Base-by-base conservation (phyloP, 1,284 basidiomycete species). In the Cutaneotrichosporon cutaneum region DNA sequence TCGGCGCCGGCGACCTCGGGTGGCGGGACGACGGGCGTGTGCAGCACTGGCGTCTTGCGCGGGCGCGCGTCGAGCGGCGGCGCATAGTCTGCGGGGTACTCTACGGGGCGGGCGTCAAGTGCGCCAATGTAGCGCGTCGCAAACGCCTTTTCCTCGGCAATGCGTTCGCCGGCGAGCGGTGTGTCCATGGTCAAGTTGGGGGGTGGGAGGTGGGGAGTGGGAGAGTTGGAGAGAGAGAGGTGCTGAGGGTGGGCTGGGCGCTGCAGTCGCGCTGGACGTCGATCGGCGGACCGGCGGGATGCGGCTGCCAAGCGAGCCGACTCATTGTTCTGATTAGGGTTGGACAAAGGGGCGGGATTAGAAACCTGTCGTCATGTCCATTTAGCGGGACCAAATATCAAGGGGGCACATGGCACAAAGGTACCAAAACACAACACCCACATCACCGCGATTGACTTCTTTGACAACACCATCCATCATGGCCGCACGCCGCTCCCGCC, bases 51-150 rank as follows among this genome's bases (percentile, higher is more conserved):
- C n/a, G 92, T 82, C 72, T 84, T 88, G 78, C 84, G 88, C 39
- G 90, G 84, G 39, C 87, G 84, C 66, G 88, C 83, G 64, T 87
- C 82, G 1, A 86, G 83, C 0, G 89, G 87, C 54, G 90, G 88
- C 71, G 88, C 86, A 79, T 88, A 92, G 74, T 90, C 87, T 75
- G 90, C 85, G 26, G 82, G 76, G 74, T 88, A 92, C 10, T 83
- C 83, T 57, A 93, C 83, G 30, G 87, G 86, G 71, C 90, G 88
- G 2, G 83, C 79, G 0, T 85, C 83, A 65, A 95, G 76, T 13
- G 85, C 86, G 67, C 87, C 88, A 54, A 87, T 79, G 69, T 89
- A 88, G 7, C 85, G 84, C 73, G 86, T 88, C 57, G 89, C 85
- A 74, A 93, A 92, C 1, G 84, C 82, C 60, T 84, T 81, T 69